phyloP scores from a whole-genome alignment of 176 grass and related monocot species.

The Oryza officinalis region DNA sequence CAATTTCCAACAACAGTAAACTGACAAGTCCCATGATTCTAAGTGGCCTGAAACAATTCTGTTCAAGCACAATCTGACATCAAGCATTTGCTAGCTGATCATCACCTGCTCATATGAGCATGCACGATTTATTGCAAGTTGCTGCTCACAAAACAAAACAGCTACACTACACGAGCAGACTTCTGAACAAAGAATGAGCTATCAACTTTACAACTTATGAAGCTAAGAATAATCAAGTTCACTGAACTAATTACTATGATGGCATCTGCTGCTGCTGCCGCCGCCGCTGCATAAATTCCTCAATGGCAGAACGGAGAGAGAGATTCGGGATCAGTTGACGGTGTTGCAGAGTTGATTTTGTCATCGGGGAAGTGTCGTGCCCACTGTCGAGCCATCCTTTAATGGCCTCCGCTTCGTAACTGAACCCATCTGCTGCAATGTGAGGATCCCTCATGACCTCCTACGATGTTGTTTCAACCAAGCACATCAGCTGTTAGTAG shows the following conservation, averaged over 20 bases:
- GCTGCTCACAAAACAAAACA: not conserved
- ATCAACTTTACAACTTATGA: not conserved
- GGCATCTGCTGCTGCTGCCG: not conserved
- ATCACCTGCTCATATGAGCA: not conserved
- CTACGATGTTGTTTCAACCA: conserved; percentile 36
- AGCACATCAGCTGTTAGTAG: not conserved
- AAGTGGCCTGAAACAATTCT: not conserved
- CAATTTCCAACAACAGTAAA: not conserved
- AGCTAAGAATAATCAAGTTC: not conserved
- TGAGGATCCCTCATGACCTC: conserved; percentile 86
- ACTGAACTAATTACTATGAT: not conserved
- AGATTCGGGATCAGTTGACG: conserved; percentile 56
- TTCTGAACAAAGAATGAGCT: not conserved
- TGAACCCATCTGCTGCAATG: conserved; percentile 70
- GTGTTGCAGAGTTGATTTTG: conserved; percentile 52
- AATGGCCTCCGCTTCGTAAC: conserved; percentile 73
- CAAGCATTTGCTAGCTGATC: not conserved
- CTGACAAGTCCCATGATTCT: not conserved
- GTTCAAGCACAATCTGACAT: conserved; percentile 1
- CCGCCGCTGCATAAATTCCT: conserved; percentile 40
- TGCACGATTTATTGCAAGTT: not conserved
- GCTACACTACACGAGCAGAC: not conserved
- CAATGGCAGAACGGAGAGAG: conserved; percentile 63
- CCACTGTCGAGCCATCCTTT: conserved; percentile 73
- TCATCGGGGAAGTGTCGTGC: conserved; percentile 66